Conservation (phyloP, 1,284 basidiomycete species). For the Peniophora sp. region DNA sequence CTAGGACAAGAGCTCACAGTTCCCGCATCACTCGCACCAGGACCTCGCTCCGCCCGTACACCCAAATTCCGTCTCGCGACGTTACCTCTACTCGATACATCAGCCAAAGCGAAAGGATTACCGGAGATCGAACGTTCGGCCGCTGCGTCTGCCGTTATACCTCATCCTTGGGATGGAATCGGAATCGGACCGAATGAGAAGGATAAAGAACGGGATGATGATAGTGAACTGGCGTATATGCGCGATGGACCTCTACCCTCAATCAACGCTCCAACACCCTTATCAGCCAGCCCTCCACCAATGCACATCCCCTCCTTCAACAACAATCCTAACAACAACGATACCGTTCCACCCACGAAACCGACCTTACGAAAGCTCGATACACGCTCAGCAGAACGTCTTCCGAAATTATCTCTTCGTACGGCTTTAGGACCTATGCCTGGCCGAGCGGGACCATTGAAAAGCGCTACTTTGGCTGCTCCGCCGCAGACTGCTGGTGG, state of each 20-base stretch:
- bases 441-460: constrained; percentile 27
- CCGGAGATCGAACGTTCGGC: constrained; percentile 51
- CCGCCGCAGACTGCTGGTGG: constrained; percentile 26
- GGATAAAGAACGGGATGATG: too few relatives aligned
- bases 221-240: too few relatives aligned
- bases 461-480: constrained; percentile 49
- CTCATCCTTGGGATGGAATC: constrained; percentile 20
- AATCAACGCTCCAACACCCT: too few relatives aligned
- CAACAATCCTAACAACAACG: constrained; percentile 26
- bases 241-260: too few relatives aligned
- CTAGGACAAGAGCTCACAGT: too few relatives aligned
- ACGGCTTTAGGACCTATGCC: constrained; percentile 48
- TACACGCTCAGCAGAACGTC: constrained; percentile 47
- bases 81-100: constrained; percentile 60
- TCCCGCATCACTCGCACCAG: too few relatives aligned
- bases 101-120: constrained; percentile 37
- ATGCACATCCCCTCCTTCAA: constrained; percentile 44
- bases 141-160: constrained; percentile 23
- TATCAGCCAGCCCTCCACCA: constrained; percentile 55
- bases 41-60: constrained; percentile 14
- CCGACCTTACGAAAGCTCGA: constrained; percentile 53
- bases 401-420: constrained; percentile 39
- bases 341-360: constrained; percentile 14
- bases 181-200: constrained; percentile 26
- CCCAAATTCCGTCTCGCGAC: constrained; percentile 29